phyloP scores from a whole-genome alignment of 805 yeast genomes.

The Helenozyma rhizophorensis region DNA sequence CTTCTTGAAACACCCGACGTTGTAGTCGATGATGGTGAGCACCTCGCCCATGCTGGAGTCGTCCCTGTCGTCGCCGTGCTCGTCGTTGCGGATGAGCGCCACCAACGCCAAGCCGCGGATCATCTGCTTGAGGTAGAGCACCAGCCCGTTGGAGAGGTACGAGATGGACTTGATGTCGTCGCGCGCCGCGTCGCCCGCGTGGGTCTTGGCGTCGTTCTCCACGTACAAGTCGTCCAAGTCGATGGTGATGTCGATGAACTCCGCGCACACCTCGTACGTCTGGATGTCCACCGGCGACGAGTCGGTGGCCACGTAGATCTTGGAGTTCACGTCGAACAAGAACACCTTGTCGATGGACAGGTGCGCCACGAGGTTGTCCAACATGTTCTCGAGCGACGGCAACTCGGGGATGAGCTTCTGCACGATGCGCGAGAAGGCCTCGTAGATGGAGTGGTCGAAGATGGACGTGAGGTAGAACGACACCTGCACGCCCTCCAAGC shows the following conservation, averaged over 20 bases:
- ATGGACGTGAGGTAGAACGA: conserved; percentile 90
- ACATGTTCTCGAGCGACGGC: conserved; percentile 80
- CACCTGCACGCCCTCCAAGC: conserved; percentile 86
- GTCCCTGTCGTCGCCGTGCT: conserved; percentile 14
- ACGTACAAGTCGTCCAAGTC: conserved; percentile 74
- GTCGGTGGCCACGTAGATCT: conserved; percentile 93
- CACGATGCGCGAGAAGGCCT: conserved; percentile 89
- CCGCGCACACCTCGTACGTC: conserved; percentile 95
- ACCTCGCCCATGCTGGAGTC: conserved; percentile 34
- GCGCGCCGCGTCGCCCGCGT: conserved; percentile 3
- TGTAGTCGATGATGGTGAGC: conserved; percentile 77
- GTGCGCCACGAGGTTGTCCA: conserved; percentile 84
- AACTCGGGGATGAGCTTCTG: conserved; percentile 88
- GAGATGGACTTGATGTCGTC: conserved; percentile 62
- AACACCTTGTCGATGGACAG: conserved; percentile 91
- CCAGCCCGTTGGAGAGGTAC: conserved; percentile 75
- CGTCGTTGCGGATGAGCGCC: conserved; percentile 73
- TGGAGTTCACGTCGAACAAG: conserved; percentile 85
- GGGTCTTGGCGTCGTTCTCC: conserved; percentile 16
- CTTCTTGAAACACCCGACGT: conserved; percentile 73
- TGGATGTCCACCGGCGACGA: conserved; percentile 93
- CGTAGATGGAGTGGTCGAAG: conserved; percentile 93
- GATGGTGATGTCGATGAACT: conserved; percentile 89
- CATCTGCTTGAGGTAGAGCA: conserved; percentile 84
- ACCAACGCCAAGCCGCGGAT: conserved; percentile 89